Base-by-base conservation (phyloP, 257 asterid species). In the Rubia yunnanensis region DNA sequence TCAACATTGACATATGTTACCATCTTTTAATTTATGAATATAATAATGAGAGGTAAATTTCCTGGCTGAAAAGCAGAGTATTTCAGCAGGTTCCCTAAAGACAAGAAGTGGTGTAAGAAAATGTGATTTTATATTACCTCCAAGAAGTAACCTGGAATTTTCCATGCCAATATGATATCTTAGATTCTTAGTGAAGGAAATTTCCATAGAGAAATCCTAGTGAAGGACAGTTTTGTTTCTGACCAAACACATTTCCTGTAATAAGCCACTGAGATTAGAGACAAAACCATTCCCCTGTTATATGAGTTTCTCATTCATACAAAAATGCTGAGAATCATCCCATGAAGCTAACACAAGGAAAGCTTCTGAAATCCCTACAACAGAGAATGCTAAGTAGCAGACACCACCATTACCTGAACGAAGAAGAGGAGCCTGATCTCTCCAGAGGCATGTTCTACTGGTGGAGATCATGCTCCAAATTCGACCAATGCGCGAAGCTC, bases 391-490 rank as follows among this genome's bases (percentile, higher is more conserved):
- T 63, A 8, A 50, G 18, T 44, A 30, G 22, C 49, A 35, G 57
- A 23, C 60, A 32, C 22, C 60, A 32, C 22, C 58, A 28, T 17
- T 49, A 30, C 3, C 23, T 44, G 44, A 64, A 50, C 14, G 60
- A 65, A 15, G 70, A 65, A 31, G 70, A 50, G 39, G 61, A 50
- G 31, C 44, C 28, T 5, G 48, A 50, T 23, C 60, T 32, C 48
- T 49, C 60, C 3, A 10, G 61, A 15, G 70, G 46, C 30, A 65
- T 49, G 70, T 65, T 31, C n/a, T 76, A 30, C 28, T 76, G 80
- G 80, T 76, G 80, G 80, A 72, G 71, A 68, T 71, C 71, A 7
- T 36, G 77, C n/a, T 20, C 57, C 18, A 68, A 72, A 7, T 76
- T 62, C 10, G 77, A 70, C 3, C 76, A 75, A 26, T 50, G 60